A percentile compares a stretch with the other conserved stretches of the same genome.
phyloP scores from a whole-genome alignment of 768 basidiomycete genomes.

The Chiua virens region DNA sequence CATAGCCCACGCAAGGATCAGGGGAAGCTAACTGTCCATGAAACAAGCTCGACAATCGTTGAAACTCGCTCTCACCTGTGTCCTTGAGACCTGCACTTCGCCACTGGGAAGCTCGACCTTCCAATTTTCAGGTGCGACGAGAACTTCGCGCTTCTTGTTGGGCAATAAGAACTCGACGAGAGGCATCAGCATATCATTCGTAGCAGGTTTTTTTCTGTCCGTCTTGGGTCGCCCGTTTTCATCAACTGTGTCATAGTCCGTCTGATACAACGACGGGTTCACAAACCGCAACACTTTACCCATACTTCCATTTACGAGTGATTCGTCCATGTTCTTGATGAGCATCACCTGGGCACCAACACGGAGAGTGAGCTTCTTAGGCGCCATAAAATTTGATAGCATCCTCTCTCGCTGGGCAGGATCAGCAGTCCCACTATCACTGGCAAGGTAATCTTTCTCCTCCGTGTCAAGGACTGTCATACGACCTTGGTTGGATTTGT shows the following conservation, averaged over 20 bases:
- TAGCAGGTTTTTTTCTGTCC: slow-evolving; percentile 27
- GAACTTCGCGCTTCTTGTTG: slow-evolving; percentile 52
- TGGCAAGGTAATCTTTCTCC: slow-evolving; percentile 50
- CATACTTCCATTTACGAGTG: slow-evolving; percentile 92
- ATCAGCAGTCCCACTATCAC: slow-evolving; percentile 62
- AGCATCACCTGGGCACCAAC: slow-evolving; percentile 91
- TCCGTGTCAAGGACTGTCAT: slow-evolving; percentile 61
- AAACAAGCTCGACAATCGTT: background rate
- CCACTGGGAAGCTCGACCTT: slow-evolving; percentile 88
- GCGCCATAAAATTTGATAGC: slow-evolving; percentile 91
- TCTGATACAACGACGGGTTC: slow-evolving; percentile 48
- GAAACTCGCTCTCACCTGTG: slow-evolving; percentile 55
- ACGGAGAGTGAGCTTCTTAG: slow-evolving; percentile 64
- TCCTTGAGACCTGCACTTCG: slow-evolving; percentile 75
- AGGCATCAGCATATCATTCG: slow-evolving; percentile 49
- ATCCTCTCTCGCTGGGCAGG: slow-evolving; percentile 66
- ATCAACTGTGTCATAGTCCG: slow-evolving; percentile 38
- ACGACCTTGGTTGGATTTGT: slow-evolving; percentile 72
- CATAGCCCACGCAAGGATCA: slow-evolving; percentile 97
- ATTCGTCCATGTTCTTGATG: slow-evolving; percentile 91
- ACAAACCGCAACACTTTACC: slow-evolving; percentile 79
- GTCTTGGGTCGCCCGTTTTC: slow-evolving; percentile 37
- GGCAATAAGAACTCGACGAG: slow-evolving; percentile 77
- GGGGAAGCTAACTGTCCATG: slow-evolving; percentile 57
- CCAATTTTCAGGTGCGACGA: slow-evolving; percentile 74